Conservation (phyloP, 2,329 filamentous ascomycete genomes). For the Ilyonectria robusta region DNA sequence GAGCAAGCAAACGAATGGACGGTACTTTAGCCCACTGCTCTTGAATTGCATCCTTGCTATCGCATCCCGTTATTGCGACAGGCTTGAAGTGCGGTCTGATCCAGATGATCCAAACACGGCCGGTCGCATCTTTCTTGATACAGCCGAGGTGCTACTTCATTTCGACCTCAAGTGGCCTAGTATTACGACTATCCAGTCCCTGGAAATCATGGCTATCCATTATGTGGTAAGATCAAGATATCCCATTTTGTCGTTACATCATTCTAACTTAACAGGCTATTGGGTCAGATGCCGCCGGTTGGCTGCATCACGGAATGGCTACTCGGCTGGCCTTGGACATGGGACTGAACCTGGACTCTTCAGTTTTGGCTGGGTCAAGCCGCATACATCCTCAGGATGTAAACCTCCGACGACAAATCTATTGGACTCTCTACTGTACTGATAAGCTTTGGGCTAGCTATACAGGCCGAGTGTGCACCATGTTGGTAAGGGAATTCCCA, state of each 20-base stretch:
- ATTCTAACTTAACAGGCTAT: conserved; percentile 45
- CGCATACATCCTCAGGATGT: not conserved
- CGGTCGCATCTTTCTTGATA: conserved; percentile 49
- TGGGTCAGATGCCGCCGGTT: conserved; percentile 53
- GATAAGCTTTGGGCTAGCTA: conserved; percentile 29
- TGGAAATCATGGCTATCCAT: conserved; percentile 50
- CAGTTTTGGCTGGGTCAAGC: not conserved
- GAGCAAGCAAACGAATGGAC: conserved; percentile 43
- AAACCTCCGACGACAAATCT: conserved; percentile 10
- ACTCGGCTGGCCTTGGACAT: conserved; percentile 54
- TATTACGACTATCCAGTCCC: conserved; percentile 55
- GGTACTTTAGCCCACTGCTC: conserved; percentile 51
- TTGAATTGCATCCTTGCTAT: conserved; percentile 53
- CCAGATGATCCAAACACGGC: conserved; percentile 52
- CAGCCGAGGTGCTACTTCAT: conserved; percentile 42
- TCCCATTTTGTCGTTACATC: not conserved
- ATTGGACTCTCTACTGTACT: conserved; percentile 20
- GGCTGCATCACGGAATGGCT: conserved; percentile 57
- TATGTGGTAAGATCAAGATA: conserved; percentile 40
- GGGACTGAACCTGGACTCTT: conserved; percentile 54
- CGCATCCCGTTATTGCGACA: conserved; percentile 52
- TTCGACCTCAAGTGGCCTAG: conserved; percentile 47
- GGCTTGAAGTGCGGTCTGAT: conserved; percentile 48
- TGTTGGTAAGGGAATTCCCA: conserved; percentile 12
- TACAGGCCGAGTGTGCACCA: conserved; percentile 27